Percentiles rank a stretch among this genome's conserved stretches.
Evolutionary conservation across 2,329 filamentous ascomycete species (phyloP).

Genomic region (Pyricularia pennisetigena): DNA sequence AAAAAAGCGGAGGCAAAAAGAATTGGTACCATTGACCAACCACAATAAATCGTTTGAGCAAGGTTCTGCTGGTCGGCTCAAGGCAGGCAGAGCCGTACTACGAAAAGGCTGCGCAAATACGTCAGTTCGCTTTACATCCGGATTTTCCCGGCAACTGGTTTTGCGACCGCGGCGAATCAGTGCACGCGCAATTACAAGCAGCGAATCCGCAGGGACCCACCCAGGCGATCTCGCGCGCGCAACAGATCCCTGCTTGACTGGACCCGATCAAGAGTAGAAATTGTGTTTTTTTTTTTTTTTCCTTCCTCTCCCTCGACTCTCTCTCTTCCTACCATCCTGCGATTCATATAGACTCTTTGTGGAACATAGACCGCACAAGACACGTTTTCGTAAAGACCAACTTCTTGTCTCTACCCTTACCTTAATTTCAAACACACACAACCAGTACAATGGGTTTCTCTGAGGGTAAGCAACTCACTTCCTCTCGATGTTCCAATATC

Average conservation of each 20-base stretch:
- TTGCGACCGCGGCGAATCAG: background rate
- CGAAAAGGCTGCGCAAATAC: background rate
- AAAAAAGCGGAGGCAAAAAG: background rate
- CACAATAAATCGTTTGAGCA: background rate
- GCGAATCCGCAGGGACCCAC: background rate
- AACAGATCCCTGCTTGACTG: background rate
- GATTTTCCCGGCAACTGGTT: background rate
- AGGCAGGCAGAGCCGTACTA: background rate
- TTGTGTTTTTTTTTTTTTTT: constrained; percentile 2
- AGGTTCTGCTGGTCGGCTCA: background rate
- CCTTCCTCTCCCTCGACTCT: background rate
- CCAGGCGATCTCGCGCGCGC: background rate
- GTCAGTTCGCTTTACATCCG: background rate
- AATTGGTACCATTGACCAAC: background rate
- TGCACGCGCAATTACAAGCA: background rate
- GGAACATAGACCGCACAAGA: constrained; percentile 1
- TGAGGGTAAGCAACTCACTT: constrained; percentile 27
- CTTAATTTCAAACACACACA: background rate
- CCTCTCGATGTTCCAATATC: constrained; percentile 5
- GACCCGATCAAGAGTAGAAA: background rate
- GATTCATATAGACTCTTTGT: background rate
- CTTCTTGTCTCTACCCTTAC: background rate
- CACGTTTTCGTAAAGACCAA: constrained; percentile 7
- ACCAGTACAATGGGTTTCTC: constrained; percentile 32
- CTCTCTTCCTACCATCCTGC: background rate